Base-by-base conservation (phyloP, 495 filamentous ascomycete genomes). In the Hypoxylon trugodes region DNA sequence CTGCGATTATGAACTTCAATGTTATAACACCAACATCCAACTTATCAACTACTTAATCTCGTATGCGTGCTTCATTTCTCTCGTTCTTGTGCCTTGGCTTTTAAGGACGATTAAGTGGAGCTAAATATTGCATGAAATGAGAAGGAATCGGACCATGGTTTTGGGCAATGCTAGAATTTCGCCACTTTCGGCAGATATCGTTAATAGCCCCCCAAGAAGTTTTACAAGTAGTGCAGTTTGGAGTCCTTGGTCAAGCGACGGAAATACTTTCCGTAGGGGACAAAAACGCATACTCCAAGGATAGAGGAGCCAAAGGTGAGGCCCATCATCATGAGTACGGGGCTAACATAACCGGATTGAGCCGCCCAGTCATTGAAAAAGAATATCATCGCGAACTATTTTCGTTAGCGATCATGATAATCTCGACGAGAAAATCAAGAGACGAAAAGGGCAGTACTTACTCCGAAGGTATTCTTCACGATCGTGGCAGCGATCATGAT, bases 401-500 rank as follows among this genome's bases (percentile, higher is more conserved):
- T 16, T 37, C 8, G 19, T 58, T 32, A 63, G 25, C n/a, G 8
- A 47, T 50, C 10, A n/a, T 12, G 25, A 18, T 15, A 18, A 38
- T 35, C 32, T n/a, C 10, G 6, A 4, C 24, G 9, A 6, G 18
- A 3, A 24, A 12, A 4, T 13, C 15, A 21, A 2, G 22, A 22
- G 16, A 35, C 18, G 24, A 41, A 48, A 13, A 12, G 57, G 18
- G 21, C 4, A 18, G n/a, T 33, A 71, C 70, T 67, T 65, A 77
- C 63, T 6, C 73, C 77, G 40, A 81, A 82, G 1, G 82, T 68
- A 42, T 87, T 86, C 72, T 86, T 87, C 54, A 83, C 77, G 30
- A 86, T 81, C 1, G 83, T 86, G 46, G 83, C 82, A 32, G 77
- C 70, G 2, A 86, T 79, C 72, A 86, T 82, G 47, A 87, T 80